Percentiles rank a stretch among this genome's conserved stretches.
These are phyloP conservation scores for Apiotrichum sp. DNA, from an alignment of 1,284 basidiomycete species.

Conservation along the genomic window DNA sequence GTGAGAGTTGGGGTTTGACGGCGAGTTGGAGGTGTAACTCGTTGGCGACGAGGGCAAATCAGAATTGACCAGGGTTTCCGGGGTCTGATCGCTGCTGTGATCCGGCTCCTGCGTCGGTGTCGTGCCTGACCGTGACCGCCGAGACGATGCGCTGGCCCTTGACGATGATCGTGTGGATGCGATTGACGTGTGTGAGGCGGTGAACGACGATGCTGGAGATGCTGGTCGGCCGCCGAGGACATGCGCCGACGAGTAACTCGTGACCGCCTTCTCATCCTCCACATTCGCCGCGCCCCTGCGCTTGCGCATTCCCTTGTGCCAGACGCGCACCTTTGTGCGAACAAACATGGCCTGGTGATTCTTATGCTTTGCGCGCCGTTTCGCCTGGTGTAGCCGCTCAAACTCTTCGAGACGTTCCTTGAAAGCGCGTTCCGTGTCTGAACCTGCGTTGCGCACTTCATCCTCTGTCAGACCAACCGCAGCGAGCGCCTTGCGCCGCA, in stretches of 20 bases:
- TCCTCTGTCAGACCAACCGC: conserved; percentile 37
- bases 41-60: background rate
- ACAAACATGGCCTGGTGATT: conserved; percentile 23
- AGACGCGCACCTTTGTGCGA: conserved; percentile 32
- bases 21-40: background rate
- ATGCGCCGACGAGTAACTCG: background rate
- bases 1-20: too few species aligned
- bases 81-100: background rate
- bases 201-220: conserved; percentile 1
- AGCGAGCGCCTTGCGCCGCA: conserved; percentile 34
- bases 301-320: conserved; percentile 27
- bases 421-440: conserved; percentile 20
- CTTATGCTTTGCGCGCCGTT: conserved; percentile 15
- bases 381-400: conserved; percentile 24
- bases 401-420: conserved; percentile 32
- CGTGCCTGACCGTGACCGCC: background rate
- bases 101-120: background rate
- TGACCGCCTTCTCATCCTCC: conserved; percentile 3
- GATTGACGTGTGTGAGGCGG: background rate
- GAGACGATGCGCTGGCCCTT: background rate
- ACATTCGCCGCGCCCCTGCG: conserved; percentile 6
- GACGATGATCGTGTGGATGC: background rate
- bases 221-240: background rate
- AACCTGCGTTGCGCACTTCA: conserved; percentile 18
- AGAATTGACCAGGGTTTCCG: background rate